phyloP scores from a whole-genome alignment of 1,139 yeast species.

The Hemisphaericaspora subhashii region DNA sequence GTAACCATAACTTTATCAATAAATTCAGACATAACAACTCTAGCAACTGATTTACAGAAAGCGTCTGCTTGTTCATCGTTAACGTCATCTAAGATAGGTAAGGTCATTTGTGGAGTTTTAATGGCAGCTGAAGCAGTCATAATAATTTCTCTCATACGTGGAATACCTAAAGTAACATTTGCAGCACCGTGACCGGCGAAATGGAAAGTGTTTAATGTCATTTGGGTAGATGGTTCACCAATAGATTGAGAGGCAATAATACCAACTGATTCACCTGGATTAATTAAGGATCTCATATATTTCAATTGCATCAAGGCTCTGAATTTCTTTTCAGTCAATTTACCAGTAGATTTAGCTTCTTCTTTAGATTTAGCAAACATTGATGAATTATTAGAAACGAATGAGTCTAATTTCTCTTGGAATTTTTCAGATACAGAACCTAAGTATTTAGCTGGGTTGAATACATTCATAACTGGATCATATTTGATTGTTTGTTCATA shows the following conservation, averaged over 20 bases:
- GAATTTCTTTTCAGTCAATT: conserved; percentile 81
- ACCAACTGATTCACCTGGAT: conserved; percentile 99
- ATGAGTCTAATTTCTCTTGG: conserved; percentile 74
- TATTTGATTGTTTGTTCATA: conserved; percentile 64
- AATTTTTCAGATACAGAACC: conserved; percentile 94
- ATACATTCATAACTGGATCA: conserved; percentile 86
- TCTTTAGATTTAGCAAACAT: conserved; percentile 56
- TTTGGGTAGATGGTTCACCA: conserved; percentile 99
- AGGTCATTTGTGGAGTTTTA: conserved; percentile 97
- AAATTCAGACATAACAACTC: conserved; percentile 83
- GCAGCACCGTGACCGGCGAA: conserved; percentile 99
- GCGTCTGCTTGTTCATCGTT: conserved; percentile 85
- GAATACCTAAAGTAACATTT: conserved; percentile 98
- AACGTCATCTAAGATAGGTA: conserved; percentile 80
- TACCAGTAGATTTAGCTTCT: conserved; percentile 42
- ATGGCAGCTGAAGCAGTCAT: conserved; percentile 97
- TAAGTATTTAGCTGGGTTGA: conserved; percentile 82
- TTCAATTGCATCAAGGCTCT: conserved; percentile 96
- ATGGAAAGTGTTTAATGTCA: conserved; percentile 99
- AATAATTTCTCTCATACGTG: conserved; percentile 99
- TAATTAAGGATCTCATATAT: conserved; percentile 91
- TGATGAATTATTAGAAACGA: conserved; percentile 54
- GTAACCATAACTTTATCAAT: conserved; percentile 83
- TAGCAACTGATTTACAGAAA: conserved; percentile 88
- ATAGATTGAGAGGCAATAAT: conserved; percentile 97